A percentile compares a stretch with the other conserved stretches of the same genome.
Evolutionary conservation across 2,329 filamentous ascomycete species (phyloP).

Genomic region (Xylariaceae sp.): DNA sequence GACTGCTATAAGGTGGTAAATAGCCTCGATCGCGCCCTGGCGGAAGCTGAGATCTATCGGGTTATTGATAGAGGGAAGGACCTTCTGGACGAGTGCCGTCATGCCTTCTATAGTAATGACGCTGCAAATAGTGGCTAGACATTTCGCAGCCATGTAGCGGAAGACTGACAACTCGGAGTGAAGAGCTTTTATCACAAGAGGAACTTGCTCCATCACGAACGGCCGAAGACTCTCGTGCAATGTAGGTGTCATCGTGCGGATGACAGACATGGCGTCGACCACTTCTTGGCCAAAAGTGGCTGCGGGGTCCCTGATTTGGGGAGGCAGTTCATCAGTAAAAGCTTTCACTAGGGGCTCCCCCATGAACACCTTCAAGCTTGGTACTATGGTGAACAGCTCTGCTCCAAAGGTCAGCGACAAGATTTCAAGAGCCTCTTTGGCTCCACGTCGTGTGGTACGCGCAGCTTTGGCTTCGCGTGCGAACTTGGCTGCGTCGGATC

Average conservation of each 20-base stretch:
- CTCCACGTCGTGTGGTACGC: conserved; percentile 83
- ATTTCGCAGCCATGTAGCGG: conserved; percentile 94
- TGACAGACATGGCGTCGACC: conserved; percentile 87
- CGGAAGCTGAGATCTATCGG: conserved; percentile 82
- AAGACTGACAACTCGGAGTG: conserved; percentile 88
- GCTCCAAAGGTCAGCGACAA: conserved; percentile 75
- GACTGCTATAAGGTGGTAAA: conserved; percentile 95
- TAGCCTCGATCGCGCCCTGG: conserved; percentile 89
- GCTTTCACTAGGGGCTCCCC: conserved; percentile 73
- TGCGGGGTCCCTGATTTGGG: conserved; percentile 68
- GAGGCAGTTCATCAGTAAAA: conserved; percentile 68
- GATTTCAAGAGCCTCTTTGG: conserved; percentile 90
- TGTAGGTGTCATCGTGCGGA: conserved; percentile 90
- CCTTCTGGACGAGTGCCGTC: conserved; percentile 90
- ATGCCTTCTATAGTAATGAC: conserved; percentile 93
- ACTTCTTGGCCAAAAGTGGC: conserved; percentile 82
- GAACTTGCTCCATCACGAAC: conserved; percentile 80
- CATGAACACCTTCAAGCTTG: conserved; percentile 76
- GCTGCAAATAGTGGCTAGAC: conserved; percentile 94
- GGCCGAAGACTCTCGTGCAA: conserved; percentile 69
- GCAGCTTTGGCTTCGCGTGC: conserved; percentile 86
- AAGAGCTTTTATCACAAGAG: conserved; percentile 80
- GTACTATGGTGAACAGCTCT: conserved; percentile 74
- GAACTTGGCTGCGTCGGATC: conserved; percentile 79
- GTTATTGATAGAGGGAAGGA: conserved; percentile 88